A percentile compares a stretch with the other conserved stretches of the same genome.
Evolutionary conservation across 2,329 filamentous ascomycete genomes (phyloP).

Genomic region (Paecilomyces niveus): DNA sequence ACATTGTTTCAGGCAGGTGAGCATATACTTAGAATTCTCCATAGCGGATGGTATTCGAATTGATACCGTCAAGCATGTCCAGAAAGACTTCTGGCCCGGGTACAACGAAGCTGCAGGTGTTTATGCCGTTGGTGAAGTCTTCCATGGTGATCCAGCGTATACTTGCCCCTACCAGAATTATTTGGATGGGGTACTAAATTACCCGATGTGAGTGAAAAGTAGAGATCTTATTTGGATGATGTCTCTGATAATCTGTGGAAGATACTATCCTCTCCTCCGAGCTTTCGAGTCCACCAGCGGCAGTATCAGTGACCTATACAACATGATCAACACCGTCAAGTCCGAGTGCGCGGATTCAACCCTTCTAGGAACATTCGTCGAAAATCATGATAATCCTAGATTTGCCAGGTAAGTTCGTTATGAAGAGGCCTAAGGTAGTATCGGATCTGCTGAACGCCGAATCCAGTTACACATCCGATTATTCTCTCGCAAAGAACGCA

Average conservation of each 20-base stretch:
- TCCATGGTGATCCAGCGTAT: slow-evolving; percentile 32
- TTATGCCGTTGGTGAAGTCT: slow-evolving; percentile 44
- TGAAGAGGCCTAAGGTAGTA: not conserved
- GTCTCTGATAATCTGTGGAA: not conserved
- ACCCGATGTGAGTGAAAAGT: slow-evolving; percentile 27
- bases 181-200: slow-evolving; percentile 44
- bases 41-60: slow-evolving; percentile 46
- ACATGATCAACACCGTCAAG: slow-evolving; percentile 27
- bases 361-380: slow-evolving; percentile 49
- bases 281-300: slow-evolving; percentile 28
- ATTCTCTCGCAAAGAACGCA: slow-evolving; percentile 51
- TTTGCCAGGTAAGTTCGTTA: slow-evolving; percentile 34
- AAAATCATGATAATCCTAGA: slow-evolving; percentile 56
- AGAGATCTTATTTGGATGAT: not conserved
- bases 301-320: slow-evolving; percentile 26
- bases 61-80: slow-evolving; percentile 45
- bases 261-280: slow-evolving; percentile 26
- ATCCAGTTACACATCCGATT: slow-evolving; percentile 22
- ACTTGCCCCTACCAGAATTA: slow-evolving; percentile 40
- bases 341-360: slow-evolving; percentile 37
- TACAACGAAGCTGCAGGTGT: slow-evolving; percentile 38
- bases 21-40: not conserved
- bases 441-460: not conserved
- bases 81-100: slow-evolving; percentile 37
- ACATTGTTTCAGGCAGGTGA: not conserved